Base-by-base conservation (phyloP, 352 stramenopile species). In the Phytophthora niederhauseri region DNA sequence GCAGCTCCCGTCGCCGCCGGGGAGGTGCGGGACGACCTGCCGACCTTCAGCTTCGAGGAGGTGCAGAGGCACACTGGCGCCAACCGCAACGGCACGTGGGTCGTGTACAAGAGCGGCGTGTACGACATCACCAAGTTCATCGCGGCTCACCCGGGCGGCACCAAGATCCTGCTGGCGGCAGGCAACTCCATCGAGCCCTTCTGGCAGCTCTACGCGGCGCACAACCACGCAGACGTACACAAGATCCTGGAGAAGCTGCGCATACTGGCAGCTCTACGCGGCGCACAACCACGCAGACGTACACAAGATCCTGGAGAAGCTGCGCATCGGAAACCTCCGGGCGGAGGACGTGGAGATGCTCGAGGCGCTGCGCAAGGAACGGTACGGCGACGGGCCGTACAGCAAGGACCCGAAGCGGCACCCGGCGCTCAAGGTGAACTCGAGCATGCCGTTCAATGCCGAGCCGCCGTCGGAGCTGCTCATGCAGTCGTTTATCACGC, bases 61-160 rank as follows among this genome's bases (percentile, higher is more conserved):
- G 86, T 96, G 49, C 81, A 92, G 58, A 77, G 80, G 50, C 86
- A 96, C 67, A 90, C 83, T 22, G 85, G 81, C 14, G 78, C 81
- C 24, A 81, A 91, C 56, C 87, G 83, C 41, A 90, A 78, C 50
- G 85, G 93, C 54, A 87, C 91, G 50, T 99, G 96, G 94, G 95
- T 98, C 30, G 97, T 97, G 30, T 99, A 98, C 74, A 85, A 80
- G 17, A 80, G 96, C 66, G 90, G 93, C 41, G 96, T 99, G 15
- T 99, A 99, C 81, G 96, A 99, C 80, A 97, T 99, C 48, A 98
- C 97, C 4, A 83, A 97, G 64, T 99, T 99, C 75, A 92, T 99
- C 61, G 68, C 71, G 19, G 94, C 92, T 64, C 97, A 99, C 75
- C 97, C 97, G 7, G 97, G 97, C 51, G 87, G 81, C 15, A 92